Conservation (phyloP, 345 rosid species). For the Acer saccharum region DNA sequence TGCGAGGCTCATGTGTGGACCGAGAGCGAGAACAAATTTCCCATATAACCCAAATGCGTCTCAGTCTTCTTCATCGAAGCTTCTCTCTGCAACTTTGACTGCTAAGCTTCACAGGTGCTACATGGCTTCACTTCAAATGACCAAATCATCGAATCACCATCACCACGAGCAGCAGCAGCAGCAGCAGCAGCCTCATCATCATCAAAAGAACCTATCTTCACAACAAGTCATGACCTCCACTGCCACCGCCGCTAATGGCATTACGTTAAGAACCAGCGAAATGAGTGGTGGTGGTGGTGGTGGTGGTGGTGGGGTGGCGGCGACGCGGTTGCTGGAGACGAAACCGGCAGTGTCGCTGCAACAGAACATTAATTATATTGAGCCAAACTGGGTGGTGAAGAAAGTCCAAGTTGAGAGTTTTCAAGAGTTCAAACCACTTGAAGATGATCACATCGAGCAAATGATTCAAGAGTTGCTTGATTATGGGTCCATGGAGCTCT, state of each 20-base stretch:
- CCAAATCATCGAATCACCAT: slow-evolving; percentile 47
- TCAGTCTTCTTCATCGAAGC: slow-evolving; percentile 77
- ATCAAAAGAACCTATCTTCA: slow-evolving; percentile 24
- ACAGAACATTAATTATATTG: slow-evolving; percentile 20
- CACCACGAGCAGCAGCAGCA: too few species aligned
- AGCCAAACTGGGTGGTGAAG: slow-evolving; percentile 47
- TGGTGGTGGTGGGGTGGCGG: background rate
- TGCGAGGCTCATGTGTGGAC: slow-evolving; percentile 97
- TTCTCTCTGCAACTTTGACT: slow-evolving; percentile 84
- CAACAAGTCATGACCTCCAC: slow-evolving; percentile 13
- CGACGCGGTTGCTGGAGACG: slow-evolving; percentile 28
- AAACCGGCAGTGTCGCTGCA: slow-evolving; percentile 29
- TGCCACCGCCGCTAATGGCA: slow-evolving; percentile 18
- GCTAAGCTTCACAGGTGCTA: slow-evolving; percentile 93
- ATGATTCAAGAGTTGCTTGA: slow-evolving; percentile 94
- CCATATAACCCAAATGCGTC: slow-evolving; percentile 72
- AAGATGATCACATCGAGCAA: slow-evolving; percentile 92
- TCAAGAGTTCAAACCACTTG: slow-evolving; percentile 54
- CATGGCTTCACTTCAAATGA: slow-evolving; percentile 91
- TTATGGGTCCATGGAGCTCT: slow-evolving; percentile 79
- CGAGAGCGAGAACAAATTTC: slow-evolving; percentile 92
- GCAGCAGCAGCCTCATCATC: slow-evolving; percentile 16
- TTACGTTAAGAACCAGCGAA: slow-evolving; percentile 29
- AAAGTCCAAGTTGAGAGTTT: slow-evolving; percentile 35
- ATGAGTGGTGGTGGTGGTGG: slow-evolving; percentile 9